A percentile compares a stretch with the other conserved stretches of the same genome.
Conservation (phyloP, 192 early-diverging fungal species). For the Diversispora epigaea region DNA sequence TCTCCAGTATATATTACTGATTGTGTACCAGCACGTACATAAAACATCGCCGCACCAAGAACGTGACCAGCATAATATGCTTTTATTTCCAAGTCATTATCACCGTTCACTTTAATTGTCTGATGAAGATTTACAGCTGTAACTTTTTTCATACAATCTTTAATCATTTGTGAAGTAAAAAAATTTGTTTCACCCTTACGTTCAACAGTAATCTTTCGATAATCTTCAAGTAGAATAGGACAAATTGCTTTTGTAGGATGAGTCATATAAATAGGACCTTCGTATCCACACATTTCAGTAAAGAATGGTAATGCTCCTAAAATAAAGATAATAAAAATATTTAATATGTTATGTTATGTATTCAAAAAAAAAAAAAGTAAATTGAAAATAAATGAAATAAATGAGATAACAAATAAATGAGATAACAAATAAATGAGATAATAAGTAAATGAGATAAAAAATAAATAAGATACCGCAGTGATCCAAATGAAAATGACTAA, state of each 20-base stretch:
- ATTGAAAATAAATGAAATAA: too few species aligned
- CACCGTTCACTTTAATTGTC: slow-evolving; percentile 67
- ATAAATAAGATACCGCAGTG: slow-evolving; percentile 72
- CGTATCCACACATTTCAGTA: slow-evolving; percentile 92
- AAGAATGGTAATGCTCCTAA: slow-evolving; percentile 82
- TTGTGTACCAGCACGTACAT: slow-evolving; percentile 71
- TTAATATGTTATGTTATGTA: not conserved
- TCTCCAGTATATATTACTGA: slow-evolving; percentile 86
- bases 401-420: too few species aligned
- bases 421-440: not conserved
- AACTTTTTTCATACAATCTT: slow-evolving; percentile 94
- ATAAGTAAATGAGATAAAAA: not conserved
- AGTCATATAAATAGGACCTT: slow-evolving; percentile 98
- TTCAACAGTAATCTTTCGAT: slow-evolving; percentile 89
- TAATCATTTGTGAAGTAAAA: slow-evolving; percentile 85
- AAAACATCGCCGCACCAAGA: slow-evolving; percentile 96
- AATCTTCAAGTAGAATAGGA: slow-evolving; percentile 91
- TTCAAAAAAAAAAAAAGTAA: too few species aligned
- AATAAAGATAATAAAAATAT: not conserved
- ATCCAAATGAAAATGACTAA: slow-evolving; percentile 97
- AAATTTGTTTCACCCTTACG: slow-evolving; percentile 87
- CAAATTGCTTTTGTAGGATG: slow-evolving; percentile 95
- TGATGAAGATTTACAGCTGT: slow-evolving; percentile 83
- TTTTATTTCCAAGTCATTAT: slow-evolving; percentile 78
- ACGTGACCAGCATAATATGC: slow-evolving; percentile 98